Conservation (phyloP, 176 grass and related monocot genomes). For the Rhynchospora breviuscula region DNA sequence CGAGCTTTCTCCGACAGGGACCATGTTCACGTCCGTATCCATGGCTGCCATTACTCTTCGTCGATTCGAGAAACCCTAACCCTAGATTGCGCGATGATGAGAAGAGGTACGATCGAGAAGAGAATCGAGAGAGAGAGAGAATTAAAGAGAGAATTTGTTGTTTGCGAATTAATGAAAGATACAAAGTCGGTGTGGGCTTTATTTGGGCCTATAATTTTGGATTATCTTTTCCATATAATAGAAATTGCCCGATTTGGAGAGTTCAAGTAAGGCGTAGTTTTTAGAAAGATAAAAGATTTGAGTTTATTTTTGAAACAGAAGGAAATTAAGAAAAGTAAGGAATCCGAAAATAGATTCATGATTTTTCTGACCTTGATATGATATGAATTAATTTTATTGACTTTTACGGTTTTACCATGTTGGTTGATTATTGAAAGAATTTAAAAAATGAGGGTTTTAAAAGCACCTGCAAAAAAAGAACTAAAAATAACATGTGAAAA, state of each 20-base stretch:
- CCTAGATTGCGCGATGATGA: conserved; percentile 11
- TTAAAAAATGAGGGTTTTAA: no score
- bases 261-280: no score
- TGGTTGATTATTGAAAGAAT: no score
- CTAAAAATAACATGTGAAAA: no score
- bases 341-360: background rate
- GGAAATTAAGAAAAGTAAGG: background rate
- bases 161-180: no score
- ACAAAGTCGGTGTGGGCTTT: background rate
- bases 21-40: conserved; percentile 70
- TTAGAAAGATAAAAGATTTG: background rate
- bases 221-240: background rate
- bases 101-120: conserved; percentile 1
- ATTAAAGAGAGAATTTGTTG: background rate
- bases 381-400: no score
- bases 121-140: background rate
- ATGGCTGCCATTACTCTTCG: conserved; percentile 60
- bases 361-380: no score
- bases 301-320: background rate
- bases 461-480: no score
- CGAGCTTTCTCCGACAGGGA: conserved; percentile 43
- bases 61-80: conserved; percentile 20
- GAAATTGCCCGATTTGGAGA: background rate
- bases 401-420: no score
- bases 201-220: background rate